Conservation (phyloP, 768 basidiomycete species). For the Serendipita vermifera region DNA sequence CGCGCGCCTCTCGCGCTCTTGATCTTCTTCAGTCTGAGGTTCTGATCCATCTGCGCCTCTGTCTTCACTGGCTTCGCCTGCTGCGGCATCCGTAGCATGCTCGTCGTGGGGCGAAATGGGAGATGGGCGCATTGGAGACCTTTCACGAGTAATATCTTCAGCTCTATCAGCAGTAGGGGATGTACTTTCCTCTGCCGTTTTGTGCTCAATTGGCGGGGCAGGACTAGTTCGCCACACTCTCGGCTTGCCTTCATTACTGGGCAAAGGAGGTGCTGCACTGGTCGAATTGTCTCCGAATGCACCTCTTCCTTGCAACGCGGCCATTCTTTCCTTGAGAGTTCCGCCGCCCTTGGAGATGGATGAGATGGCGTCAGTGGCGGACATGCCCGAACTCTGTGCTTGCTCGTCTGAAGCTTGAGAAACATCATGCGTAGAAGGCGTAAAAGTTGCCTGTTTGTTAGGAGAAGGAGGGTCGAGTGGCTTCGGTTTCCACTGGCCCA, state of each 20-base stretch:
- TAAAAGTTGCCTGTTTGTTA: constrained; percentile 18
- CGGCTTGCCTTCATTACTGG: constrained; percentile 16
- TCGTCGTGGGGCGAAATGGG: background rate
- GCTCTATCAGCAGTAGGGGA: background rate
- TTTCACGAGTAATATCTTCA: background rate
- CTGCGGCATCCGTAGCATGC: constrained; percentile 10
- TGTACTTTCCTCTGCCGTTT: constrained; percentile 12
- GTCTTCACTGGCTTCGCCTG: constrained; percentile 12
- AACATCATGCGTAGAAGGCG: constrained; percentile 17
- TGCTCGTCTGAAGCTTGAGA: constrained; percentile 19
- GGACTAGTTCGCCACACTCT: background rate
- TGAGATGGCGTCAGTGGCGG: constrained; percentile 76
- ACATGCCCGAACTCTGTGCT: constrained; percentile 41
- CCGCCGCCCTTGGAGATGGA: constrained; percentile 62
- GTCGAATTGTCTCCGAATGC: constrained; percentile 50
- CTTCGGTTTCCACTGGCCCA: constrained; percentile 58
- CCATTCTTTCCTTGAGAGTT: constrained; percentile 89
- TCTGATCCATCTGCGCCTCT: constrained; percentile 20
- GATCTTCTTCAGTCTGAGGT: constrained; percentile 32
- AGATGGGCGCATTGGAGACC: background rate
- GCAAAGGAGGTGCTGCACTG: constrained; percentile 43
- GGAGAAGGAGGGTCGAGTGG: constrained; percentile 35
- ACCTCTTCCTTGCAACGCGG: constrained; percentile 73
- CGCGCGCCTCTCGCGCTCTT: constrained; percentile 67
- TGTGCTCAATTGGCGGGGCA: constrained; percentile 10